Evolutionary conservation across 2,329 filamentous ascomycete genomes (phyloP).

Genomic region (Alternaria burnsii): DNA sequence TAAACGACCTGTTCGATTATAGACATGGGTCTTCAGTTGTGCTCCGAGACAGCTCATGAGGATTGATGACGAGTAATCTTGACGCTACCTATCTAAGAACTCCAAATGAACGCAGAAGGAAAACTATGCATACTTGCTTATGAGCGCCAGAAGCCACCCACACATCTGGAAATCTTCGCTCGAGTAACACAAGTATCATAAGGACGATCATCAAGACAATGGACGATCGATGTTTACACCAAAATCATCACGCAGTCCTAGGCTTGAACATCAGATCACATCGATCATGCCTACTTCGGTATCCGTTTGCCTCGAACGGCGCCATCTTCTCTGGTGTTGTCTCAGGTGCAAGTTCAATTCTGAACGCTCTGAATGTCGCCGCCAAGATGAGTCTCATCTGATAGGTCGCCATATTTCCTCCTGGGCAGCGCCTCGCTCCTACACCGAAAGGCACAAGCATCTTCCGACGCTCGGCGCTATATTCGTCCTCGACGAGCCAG

Average conservation of each 20-base stretch:
- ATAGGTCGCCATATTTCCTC: conserved; percentile 32
- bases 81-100: not conserved
- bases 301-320: conserved; percentile 33
- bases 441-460: conserved; percentile 29
- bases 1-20: not conserved
- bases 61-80: not conserved
- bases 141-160: not conserved
- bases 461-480: conserved; percentile 22
- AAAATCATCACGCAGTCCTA: not conserved
- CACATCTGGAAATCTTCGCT: not conserved
- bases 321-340: conserved; percentile 31
- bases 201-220: not conserved
- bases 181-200: not conserved
- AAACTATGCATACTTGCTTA: not conserved
- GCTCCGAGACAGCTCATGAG: not conserved
- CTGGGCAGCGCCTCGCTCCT: conserved; percentile 29
- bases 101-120: not conserved
- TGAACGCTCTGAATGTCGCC: conserved; percentile 27
- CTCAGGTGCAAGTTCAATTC: conserved; percentile 24
- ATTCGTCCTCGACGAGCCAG: conserved; percentile 26
- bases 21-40: not conserved
- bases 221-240: not conserved
- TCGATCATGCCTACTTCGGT: conserved; percentile 27
- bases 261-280: conserved; percentile 29
- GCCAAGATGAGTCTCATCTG: conserved; percentile 31